These are phyloP conservation scores for Trypanosoma scelopori DNA, from an alignment of 208 protist genomes.

Conservation along the genomic window DNA sequence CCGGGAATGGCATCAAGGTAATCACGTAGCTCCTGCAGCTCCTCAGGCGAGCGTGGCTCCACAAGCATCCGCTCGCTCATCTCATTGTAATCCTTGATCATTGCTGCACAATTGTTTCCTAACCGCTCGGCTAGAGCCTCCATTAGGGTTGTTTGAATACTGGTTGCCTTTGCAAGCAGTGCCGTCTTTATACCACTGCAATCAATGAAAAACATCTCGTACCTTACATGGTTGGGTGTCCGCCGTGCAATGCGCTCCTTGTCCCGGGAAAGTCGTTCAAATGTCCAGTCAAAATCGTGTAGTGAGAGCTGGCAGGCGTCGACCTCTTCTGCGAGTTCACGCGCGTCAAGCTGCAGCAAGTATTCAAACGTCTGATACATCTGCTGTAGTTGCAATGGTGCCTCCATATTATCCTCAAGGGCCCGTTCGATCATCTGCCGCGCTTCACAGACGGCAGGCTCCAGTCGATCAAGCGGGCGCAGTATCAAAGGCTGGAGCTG, in stretches of 20 bases:
- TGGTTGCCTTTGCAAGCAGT: slow-evolving; percentile 51
- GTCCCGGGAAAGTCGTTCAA: slow-evolving; percentile 86
- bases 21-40: slow-evolving; percentile 83
- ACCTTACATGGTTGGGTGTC: slow-evolving; percentile 88
- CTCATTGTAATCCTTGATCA: slow-evolving; percentile 68
- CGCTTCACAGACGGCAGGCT: slow-evolving; percentile 62
- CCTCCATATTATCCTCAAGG: slow-evolving; percentile 72
- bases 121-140: slow-evolving; percentile 63
- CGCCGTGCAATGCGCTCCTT: slow-evolving; percentile 70
- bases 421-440: slow-evolving; percentile 51
- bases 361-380: slow-evolving; percentile 93
- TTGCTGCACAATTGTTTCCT: slow-evolving; percentile 49
- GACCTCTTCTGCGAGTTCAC: slow-evolving; percentile 50
- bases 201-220: slow-evolving; percentile 88
- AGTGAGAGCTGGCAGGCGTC: slow-evolving; percentile 48
- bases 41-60: slow-evolving; percentile 87
- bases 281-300: slow-evolving; percentile 84
- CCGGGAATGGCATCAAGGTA: slow-evolving; percentile 74
- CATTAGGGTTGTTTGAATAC: slow-evolving; percentile 71
- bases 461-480: slow-evolving; percentile 38
- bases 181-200: slow-evolving; percentile 85
- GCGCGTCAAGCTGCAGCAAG: slow-evolving; percentile 55
- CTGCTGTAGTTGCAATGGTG: slow-evolving; percentile 81
- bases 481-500: slow-evolving; percentile 58
- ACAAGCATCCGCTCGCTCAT: slow-evolving; percentile 75